Conservation (phyloP, 176 grass and related monocot species). For the Triticum turgidum region DNA sequence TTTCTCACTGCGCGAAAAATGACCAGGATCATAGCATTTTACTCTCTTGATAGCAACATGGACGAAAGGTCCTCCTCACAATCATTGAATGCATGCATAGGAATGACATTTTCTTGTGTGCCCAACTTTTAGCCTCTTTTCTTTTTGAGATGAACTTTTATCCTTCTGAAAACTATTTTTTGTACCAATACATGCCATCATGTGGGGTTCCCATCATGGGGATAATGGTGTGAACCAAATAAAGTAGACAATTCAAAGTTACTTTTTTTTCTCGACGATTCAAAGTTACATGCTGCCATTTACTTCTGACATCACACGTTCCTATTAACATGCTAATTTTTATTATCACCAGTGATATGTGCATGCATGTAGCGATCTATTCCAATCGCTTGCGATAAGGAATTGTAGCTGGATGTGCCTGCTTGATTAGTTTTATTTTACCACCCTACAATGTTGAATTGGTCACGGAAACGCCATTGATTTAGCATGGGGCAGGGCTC, state of each 20-base stretch:
- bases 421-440: neutral
- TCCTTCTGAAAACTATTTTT: neutral
- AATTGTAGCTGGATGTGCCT: neutral
- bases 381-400: neutral
- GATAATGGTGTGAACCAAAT: conserved; percentile 17
- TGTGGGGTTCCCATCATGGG: neutral
- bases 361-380: conserved; percentile 11
- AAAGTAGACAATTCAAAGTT: neutral
- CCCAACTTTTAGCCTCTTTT: too few relatives aligned
- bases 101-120: too few relatives aligned
- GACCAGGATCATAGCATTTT: neutral
- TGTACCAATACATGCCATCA: neutral
- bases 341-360: neutral
- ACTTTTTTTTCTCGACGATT: too few relatives aligned
- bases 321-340: too few relatives aligned
- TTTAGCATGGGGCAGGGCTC: neutral
- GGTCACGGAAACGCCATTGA: neutral
- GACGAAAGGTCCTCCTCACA: neutral
- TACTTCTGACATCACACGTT: too few relatives aligned
- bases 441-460: conserved; percentile 15
- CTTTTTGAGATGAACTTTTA: neutral
- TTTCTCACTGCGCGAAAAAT: neutral
- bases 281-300: neutral
- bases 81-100: neutral
- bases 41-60: conserved; percentile 7